Evolutionary conservation across 2,329 filamentous ascomycete genomes (phyloP), one percentile per base, ranked within the genome.

Genomic region (Fusarium clavum): DNA sequence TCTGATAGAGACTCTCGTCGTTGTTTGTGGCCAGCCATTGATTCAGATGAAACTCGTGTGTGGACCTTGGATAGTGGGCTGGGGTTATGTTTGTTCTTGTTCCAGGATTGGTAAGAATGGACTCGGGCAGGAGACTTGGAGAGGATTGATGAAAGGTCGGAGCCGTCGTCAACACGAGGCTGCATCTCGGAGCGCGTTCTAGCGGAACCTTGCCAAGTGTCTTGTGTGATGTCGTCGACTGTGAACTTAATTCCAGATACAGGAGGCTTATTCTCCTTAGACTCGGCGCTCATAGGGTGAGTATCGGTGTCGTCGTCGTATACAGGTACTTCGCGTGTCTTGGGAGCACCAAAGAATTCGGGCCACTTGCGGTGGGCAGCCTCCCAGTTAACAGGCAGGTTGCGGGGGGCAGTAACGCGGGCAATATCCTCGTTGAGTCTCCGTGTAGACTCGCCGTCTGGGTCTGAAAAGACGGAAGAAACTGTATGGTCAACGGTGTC

Each of bases 401-500:
- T 82, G 45, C 77, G 77, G 13, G 79, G 75, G 8, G 80, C 79
- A 16, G 81, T 82, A 46, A 84, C 76, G 38, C 82, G 78, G 57
- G 82, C 82, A 65, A 85, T 83, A 41, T 86, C 81, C 54, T 86
- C 82, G 71, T 85, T 83, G 43, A 86, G 79, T 60, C 80, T 81
- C 60, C 84, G 83, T 43, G 85, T 87, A 30, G 85, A 86, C 75
- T 88, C 86, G 76, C 82, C 84, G 63, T 87, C 85, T 40, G 83
- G 84, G 60, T 83, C 83, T 59, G 85, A 83, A 64, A 86, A 85
- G 72, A 88, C 79, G 44, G 85, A 84, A 40, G 86, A 86, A 54
- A 83, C 75, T 47, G 85, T 88, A 57, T 84, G 83, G 74, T 84
- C 86, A 68, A 88, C 81, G 65, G 85, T 87, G 75, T 86, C 86